phyloP scores from a whole-genome alignment of 129 eudicot genomes.

The Artemisia annua region DNA sequence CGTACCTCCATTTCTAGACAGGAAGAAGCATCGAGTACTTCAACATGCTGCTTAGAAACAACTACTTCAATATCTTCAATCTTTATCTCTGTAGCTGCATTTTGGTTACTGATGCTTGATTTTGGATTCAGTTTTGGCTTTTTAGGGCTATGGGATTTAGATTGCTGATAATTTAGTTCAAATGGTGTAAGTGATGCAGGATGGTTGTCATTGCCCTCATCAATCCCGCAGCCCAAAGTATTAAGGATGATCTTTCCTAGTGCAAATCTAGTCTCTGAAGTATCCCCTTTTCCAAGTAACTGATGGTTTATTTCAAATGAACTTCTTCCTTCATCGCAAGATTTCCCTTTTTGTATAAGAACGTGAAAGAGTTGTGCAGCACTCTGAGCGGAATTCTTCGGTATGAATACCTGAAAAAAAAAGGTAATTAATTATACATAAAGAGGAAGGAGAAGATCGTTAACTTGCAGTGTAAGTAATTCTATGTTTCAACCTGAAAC shows the following conservation, averaged over 20 bases:
- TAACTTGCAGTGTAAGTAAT: constrained; percentile 10
- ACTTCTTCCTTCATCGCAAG: constrained; percentile 30
- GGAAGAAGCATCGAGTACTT: constrained; percentile 4
- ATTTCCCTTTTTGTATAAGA: constrained; percentile 21
- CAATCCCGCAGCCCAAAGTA: constrained; percentile 44
- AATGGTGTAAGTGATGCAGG: constrained; percentile 6
- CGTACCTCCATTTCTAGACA: constrained; percentile 22
- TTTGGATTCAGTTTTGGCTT: constrained; percentile 16
- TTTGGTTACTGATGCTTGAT: constrained; percentile 21
- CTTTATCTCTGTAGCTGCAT: constrained; percentile 9
- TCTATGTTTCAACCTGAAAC: no score
- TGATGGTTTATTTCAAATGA: constrained; percentile 42
- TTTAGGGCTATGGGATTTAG: constrained; percentile 10
- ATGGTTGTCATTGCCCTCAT: constrained; percentile 20
- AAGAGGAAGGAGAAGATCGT: neutral
- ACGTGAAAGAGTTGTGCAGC: constrained; percentile 39
- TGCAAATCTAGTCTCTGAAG: constrained; percentile 54
- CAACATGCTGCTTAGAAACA: constrained; percentile 7
- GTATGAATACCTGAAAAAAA: constrained; percentile 57
- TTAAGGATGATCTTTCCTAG: constrained; percentile 73
- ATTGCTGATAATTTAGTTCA: constrained; percentile 21
- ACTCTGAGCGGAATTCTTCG: constrained; percentile 37
- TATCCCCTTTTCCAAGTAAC: constrained; percentile 52
- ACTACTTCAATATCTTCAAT: constrained; percentile 7
- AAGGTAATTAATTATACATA: neutral